These are phyloP conservation scores for Pseudogymnoascus sp. DNA, from an alignment of 2,329 filamentous ascomycete genomes.

Conservation along the genomic window DNA sequence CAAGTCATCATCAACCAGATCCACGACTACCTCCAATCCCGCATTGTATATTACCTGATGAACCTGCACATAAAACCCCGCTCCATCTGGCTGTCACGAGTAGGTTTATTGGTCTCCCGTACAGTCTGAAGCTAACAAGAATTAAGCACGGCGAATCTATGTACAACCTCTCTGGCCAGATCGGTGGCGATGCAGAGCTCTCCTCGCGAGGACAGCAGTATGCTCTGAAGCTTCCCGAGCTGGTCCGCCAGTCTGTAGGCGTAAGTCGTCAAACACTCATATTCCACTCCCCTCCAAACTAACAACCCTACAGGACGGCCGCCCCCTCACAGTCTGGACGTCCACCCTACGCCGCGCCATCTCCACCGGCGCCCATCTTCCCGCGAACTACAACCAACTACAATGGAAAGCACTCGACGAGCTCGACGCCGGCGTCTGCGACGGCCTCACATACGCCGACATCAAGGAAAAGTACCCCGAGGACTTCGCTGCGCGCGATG, in stretches of 20 bases:
- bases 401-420: constrained; percentile 99
- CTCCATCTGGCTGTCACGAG: constrained; percentile 91
- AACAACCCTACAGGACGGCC: constrained; percentile 37
- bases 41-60: constrained; percentile 97
- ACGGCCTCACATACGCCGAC: constrained; percentile 83
- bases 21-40: constrained; percentile 90
- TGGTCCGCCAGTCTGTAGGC: constrained; percentile 79
- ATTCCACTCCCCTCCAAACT: neutral
- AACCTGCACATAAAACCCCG: constrained; percentile 95
- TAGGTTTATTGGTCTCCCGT: constrained; percentile 37
- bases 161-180: constrained; percentile 83
- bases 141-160: constrained; percentile 82
- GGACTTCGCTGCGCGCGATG: constrained; percentile 89
- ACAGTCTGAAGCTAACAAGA: constrained; percentile 15
- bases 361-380: constrained; percentile 78
- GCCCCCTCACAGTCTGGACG: constrained; percentile 65
- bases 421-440: constrained; percentile 91
- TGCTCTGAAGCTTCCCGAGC: constrained; percentile 71
- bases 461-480: constrained; percentile 88
- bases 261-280: constrained; percentile 44
- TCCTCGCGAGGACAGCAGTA: constrained; percentile 84
- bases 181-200: constrained; percentile 84
- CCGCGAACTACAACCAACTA: constrained; percentile 77
- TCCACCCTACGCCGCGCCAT: constrained; percentile 78
- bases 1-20: constrained; percentile 98